Conservation (phyloP, 192 early-diverging fungal genomes). For the Obelidium mucronatum region DNA sequence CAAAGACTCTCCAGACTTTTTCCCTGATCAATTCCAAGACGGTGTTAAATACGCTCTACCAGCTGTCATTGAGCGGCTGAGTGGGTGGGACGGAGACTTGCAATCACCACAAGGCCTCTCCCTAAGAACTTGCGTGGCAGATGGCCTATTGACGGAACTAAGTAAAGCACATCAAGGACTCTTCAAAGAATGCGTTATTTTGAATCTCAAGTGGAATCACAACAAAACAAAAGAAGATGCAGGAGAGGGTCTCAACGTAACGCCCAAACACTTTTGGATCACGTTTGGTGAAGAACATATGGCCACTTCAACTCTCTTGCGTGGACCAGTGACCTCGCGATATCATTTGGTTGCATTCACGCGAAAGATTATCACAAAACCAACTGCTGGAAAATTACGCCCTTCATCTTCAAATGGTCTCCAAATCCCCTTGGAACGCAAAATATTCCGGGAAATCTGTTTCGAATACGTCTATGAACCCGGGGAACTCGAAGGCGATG, state of each 20-base stretch:
- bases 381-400: background rate
- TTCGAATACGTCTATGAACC: conserved; percentile 21
- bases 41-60: conserved; percentile 14
- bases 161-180: background rate
- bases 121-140: background rate
- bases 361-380: background rate
- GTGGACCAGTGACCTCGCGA: background rate
- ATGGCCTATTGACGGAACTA: background rate
- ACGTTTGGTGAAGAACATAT: conserved; percentile 5
- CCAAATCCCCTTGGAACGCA: background rate
- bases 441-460: conserved; percentile 33
- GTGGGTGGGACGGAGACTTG: conserved; percentile 23
- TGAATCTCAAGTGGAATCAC: conserved; percentile 8
- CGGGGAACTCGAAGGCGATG: background rate
- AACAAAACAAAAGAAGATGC: background rate
- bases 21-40: background rate
- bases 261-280: conserved; percentile 26
- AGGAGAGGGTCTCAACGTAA: background rate
- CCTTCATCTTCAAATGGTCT: background rate
- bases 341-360: conserved; percentile 26
- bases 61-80: background rate
- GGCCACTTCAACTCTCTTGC: conserved; percentile 11
- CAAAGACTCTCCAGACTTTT: background rate
- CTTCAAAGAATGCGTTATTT: background rate
- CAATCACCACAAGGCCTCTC: background rate